phyloP scores from a whole-genome alignment of 805 yeast species.

The Starmerella ratchasimensis region DNA sequence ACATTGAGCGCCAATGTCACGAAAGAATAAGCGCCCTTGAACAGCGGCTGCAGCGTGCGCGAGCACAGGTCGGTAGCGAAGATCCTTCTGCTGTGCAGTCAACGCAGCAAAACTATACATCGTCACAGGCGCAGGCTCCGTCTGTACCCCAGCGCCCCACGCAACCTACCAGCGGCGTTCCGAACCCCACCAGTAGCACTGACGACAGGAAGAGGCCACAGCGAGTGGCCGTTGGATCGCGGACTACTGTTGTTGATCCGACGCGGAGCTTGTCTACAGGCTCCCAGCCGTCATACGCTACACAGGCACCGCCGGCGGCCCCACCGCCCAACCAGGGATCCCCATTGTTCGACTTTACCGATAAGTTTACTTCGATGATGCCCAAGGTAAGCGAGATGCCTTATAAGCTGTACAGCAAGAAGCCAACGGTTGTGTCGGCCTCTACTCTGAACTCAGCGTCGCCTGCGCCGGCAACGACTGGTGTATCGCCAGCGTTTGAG shows the following conservation, averaged over 20 bases:
- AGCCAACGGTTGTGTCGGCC: slow-evolving; percentile 5
- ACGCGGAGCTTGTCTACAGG: not conserved
- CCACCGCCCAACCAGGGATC: not conserved
- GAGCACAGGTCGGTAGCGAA: too few species aligned
- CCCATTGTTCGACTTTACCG: slow-evolving; percentile 8
- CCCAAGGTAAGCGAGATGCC: slow-evolving; percentile 20
- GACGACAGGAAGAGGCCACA: not conserved
- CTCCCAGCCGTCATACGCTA: too few species aligned
- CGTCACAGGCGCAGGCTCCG: too few species aligned
- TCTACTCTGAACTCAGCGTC: too few species aligned
- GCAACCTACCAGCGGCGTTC: too few species aligned
- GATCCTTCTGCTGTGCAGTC: too few species aligned
- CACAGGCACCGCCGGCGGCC: too few species aligned
- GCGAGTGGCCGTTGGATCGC: too few species aligned
- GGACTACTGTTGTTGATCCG: not conserved
- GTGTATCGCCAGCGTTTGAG: too few species aligned
- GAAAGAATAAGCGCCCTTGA: slow-evolving; percentile 25
- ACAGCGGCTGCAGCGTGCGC: slow-evolving; percentile 7
- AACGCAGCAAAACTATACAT: too few species aligned
- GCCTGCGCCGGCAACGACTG: too few species aligned
- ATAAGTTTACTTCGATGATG: slow-evolving; percentile 6
- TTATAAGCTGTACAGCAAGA: slow-evolving; percentile 17
- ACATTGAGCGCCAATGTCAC: slow-evolving; percentile 30
- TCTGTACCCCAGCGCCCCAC: too few species aligned
- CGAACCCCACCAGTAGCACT: not conserved